A percentile compares a stretch with the other conserved stretches of the same genome.
phyloP scores from a whole-genome alignment of 768 basidiomycete species.

The Xerocomellus intermedius region DNA sequence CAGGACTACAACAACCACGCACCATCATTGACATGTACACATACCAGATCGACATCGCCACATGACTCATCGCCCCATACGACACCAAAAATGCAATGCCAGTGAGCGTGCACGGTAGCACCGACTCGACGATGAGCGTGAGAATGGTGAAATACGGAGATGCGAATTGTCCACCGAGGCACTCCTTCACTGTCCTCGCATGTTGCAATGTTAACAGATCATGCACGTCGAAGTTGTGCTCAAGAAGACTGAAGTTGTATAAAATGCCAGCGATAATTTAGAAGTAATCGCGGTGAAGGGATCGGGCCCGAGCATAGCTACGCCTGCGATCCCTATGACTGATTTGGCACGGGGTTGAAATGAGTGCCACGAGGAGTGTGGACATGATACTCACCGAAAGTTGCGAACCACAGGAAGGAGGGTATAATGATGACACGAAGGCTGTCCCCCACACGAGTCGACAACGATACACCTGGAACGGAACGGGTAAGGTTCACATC shows the following conservation, averaged over 20 bases:
- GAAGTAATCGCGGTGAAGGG: not conserved
- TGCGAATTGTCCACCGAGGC: conserved; percentile 3
- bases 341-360: not conserved
- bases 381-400: conserved; percentile 1
- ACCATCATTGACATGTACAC: conserved; percentile 8
- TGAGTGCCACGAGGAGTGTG: too few relatives aligned
- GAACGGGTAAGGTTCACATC: not conserved
- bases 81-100: conserved; percentile 5
- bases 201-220: not conserved
- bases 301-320: not conserved
- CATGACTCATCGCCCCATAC: not conserved
- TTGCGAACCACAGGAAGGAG: conserved; percentile 6
- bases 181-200: not conserved
- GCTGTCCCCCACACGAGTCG: conserved; percentile 32
- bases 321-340: not conserved
- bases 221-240: conserved; percentile 4
- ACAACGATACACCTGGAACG: conserved; percentile 36
- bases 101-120: conserved; percentile 9
- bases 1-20: not conserved
- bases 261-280: conserved; percentile 4
- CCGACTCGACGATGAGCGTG: conserved; percentile 8
- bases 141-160: conserved; percentile 4
- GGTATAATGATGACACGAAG: conserved; percentile 2
- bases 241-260: not conserved
- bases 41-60: not conserved